Evolutionary conservation across 345 rosid genomes (phyloP), one percentile per base, ranked within the genome.

Genomic region (Eucalyptus coolabah): DNA sequence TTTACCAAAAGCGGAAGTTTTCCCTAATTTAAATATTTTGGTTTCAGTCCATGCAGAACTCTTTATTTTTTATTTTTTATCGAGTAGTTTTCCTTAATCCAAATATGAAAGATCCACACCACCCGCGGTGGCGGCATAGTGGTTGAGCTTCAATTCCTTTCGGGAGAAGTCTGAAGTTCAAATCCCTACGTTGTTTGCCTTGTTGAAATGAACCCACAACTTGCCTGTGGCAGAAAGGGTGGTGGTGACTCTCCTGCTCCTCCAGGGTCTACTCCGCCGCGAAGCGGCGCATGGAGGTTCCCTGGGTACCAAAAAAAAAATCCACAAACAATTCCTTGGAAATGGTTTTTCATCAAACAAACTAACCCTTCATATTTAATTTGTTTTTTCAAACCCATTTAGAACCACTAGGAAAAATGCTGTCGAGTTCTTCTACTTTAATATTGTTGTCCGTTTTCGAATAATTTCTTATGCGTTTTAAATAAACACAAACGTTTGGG

Each of bases 401-500:
- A 8, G 7, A 87, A 2, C 34, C 23, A 47, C 5, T 8, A 87
- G n/a, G 60, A 8, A 53, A 87, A 32, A 16, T 56, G 17, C 6
- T 0, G 9, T 56, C 28, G 21, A 13, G 80, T 67, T 67, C 80
- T 67, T 67, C 42, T 67, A 67, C 12, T n/a, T 9, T 32, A n/a
- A 67, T 37, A 32, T 3, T 0, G 6, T 67, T 32, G 12, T 32
- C 23, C 6, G 2, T 67, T 32, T 67, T 67, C 40, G 18, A 21
- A 21, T 30, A 63, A 40, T 54, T 12, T 28, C 1, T 53, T 14
- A 32, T 32, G 30, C 3, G 28, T 50, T 83, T 63, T 65, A 7
- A 83, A 47, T 89, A 97, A 98, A 85, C 98, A 97, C 94, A 99
- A 93, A 86, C 88, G 5, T 92, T 96, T 50, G 89, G 92, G 94